phyloP scores from a whole-genome alignment of 306 rosid genomes.

The Acacia melanoxylon region DNA sequence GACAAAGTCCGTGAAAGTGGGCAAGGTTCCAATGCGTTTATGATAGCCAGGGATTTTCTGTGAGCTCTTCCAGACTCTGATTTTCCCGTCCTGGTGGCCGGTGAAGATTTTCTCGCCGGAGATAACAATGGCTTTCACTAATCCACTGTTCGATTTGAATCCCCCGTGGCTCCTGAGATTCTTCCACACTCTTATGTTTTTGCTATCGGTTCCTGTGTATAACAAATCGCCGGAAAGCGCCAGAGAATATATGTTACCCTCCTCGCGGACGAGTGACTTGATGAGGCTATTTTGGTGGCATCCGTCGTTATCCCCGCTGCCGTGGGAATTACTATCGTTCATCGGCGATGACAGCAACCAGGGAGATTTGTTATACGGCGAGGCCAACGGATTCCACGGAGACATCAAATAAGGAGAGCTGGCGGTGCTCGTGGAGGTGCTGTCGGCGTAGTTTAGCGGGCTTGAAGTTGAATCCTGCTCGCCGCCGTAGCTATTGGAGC shows the following conservation, averaged over 20 bases:
- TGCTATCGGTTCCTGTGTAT: conserved; percentile 77
- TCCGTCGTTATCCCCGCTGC: background rate
- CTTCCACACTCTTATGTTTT: conserved; percentile 75
- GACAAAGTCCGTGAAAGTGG: conserved; percentile 49
- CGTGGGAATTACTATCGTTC: background rate
- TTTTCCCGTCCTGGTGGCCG: conserved; percentile 80
- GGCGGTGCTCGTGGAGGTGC: conserved; percentile 20
- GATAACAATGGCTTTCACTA: conserved; percentile 60
- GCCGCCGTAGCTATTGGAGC: background rate
- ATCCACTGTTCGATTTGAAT: conserved; percentile 63
- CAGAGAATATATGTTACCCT: conserved; percentile 71
- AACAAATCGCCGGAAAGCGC: conserved; percentile 62
- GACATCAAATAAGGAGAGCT: conserved; percentile 58
- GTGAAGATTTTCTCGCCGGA: conserved; percentile 56
- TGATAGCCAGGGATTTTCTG: conserved; percentile 20
- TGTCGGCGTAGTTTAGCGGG: conserved; percentile 21
- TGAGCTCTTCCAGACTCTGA: conserved; percentile 61
- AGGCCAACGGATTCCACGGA: conserved; percentile 46
- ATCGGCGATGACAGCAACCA: conserved; percentile 47
- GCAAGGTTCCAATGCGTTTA: conserved; percentile 57
- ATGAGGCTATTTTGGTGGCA: conserved; percentile 39
- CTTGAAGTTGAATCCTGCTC: conserved; percentile 16
- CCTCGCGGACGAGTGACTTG: conserved; percentile 56
- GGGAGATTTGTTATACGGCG: conserved; percentile 60
- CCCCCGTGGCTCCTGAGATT: conserved; percentile 53